These are phyloP conservation scores for Trichoderma asperellum DNA, from an alignment of 2,329 filamentous ascomycete genomes.

Conservation along the genomic window DNA sequence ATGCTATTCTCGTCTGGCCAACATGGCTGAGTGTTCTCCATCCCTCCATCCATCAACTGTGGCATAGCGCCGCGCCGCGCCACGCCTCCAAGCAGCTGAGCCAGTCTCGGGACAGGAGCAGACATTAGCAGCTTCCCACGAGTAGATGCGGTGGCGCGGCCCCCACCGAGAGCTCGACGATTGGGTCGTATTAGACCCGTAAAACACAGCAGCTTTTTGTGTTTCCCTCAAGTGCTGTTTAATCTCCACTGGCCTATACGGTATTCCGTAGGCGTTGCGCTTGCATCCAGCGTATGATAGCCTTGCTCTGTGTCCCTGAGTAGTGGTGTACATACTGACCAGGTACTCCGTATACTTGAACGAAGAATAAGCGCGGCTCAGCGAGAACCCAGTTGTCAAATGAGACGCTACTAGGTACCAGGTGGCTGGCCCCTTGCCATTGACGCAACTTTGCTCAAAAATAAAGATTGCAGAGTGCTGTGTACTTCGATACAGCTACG, in stretches of 20 bases:
- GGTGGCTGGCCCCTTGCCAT: conserved; percentile 3
- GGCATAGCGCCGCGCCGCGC: conserved; percentile 22
- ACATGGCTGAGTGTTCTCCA: background rate
- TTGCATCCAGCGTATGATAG: conserved; percentile 16
- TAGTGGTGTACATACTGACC: background rate
- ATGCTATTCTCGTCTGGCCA: background rate
- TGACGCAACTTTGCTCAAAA: conserved; percentile 22
- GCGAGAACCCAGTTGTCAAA: conserved; percentile 3
- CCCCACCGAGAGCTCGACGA: conserved; percentile 32
- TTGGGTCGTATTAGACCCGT: conserved; percentile 28
- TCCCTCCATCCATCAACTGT: conserved; percentile 15
- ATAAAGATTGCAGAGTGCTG: conserved; percentile 24
- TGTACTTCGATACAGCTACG: background rate
- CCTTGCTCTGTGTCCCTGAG: conserved; percentile 15
- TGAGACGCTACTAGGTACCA: conserved; percentile 14
- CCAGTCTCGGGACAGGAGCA: conserved; percentile 16
- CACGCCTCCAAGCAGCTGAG: conserved; percentile 26
- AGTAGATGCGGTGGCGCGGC: conserved; percentile 23
- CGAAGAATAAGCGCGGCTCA: conserved; percentile 14
- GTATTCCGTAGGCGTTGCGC: background rate
- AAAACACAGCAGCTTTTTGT: conserved; percentile 12
- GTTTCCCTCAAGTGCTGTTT: conserved; percentile 19
- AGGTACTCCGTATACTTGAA: conserved; percentile 10
- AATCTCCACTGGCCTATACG: conserved; percentile 32
- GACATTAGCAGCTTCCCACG: background rate